These are phyloP conservation scores for Rhazya stricta DNA, from an alignment of 257 asterid genomes.

Conservation along the genomic window DNA sequence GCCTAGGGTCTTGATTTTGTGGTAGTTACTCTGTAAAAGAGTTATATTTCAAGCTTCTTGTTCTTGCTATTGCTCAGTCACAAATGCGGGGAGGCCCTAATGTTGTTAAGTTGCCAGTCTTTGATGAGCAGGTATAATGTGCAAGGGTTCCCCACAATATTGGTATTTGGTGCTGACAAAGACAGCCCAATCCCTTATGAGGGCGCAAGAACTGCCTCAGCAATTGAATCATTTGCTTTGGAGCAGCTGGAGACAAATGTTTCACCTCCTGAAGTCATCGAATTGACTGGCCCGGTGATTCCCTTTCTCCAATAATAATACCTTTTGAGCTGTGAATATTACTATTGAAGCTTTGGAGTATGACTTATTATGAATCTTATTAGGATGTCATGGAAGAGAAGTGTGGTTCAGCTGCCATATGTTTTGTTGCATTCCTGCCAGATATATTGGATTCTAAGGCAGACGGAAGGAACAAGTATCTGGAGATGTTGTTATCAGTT, in stretches of 20 bases:
- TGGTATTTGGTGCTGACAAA: conserved; percentile 95
- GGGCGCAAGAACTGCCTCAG: conserved; percentile 90
- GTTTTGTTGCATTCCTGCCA: conserved; percentile 87
- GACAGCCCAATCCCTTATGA: conserved; percentile 73
- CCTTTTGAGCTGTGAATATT: neutral
- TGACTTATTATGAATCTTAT: conserved; percentile 8
- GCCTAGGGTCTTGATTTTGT: neutral
- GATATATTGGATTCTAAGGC: conserved; percentile 95
- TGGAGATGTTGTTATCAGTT: conserved; percentile 59
- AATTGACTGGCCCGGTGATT: conserved; percentile 72
- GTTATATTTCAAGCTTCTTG: neutral
- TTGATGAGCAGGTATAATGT: conserved; percentile 94
- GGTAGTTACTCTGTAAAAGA: neutral
- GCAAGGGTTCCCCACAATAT: conserved; percentile 95
- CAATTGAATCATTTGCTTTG: conserved; percentile 81
- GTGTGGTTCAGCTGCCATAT: conserved; percentile 86
- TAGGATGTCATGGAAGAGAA: conserved; percentile 88
- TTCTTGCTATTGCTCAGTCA: neutral
- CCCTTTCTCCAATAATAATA: neutral
- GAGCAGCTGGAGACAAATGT: conserved; percentile 81
- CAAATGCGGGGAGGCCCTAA: conserved; percentile 31
- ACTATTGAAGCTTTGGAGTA: neutral
- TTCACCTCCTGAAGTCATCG: conserved; percentile 90
- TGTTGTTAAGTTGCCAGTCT: conserved; percentile 57
- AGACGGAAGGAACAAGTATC: conserved; percentile 80